Conservation (phyloP, 805 yeast genomes). For the Spathaspora gorwiae region DNA sequence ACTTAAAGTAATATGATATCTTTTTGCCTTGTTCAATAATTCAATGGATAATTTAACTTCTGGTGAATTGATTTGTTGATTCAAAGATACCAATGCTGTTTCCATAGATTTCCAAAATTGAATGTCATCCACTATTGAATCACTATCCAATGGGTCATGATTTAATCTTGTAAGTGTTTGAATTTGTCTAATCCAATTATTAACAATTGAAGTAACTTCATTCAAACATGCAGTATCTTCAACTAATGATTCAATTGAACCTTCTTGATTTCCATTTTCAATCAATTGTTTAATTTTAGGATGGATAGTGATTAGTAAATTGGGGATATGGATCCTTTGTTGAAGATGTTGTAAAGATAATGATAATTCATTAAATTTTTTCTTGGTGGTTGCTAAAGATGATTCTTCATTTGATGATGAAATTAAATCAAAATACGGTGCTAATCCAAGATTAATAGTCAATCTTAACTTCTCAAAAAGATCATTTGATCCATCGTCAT, state of each 20-base stretch:
- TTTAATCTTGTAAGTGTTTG: constrained; percentile 51
- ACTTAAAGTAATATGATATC: constrained; percentile 75
- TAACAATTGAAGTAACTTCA: constrained; percentile 62
- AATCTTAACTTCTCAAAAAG: constrained; percentile 53
- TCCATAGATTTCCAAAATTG: constrained; percentile 78
- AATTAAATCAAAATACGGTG: constrained; percentile 63
- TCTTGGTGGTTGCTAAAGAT: constrained; percentile 37
- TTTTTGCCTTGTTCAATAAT: constrained; percentile 61
- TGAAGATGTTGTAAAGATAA: constrained; percentile 63
- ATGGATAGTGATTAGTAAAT: constrained; percentile 50
- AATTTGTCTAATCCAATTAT: constrained; percentile 67
- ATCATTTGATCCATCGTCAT: constrained; percentile 8
- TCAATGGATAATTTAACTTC: constrained; percentile 56
- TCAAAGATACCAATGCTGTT: constrained; percentile 48
- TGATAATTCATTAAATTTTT: constrained; percentile 64
- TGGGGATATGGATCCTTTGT: constrained; percentile 65
- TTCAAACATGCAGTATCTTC: constrained; percentile 59
- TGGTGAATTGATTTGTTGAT: constrained; percentile 51
- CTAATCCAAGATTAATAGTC: constrained; percentile 58
- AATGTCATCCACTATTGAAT: constrained; percentile 56
- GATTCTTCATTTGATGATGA: constrained; percentile 13
- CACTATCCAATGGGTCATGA: constrained; percentile 52
- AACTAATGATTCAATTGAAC: constrained; percentile 33
- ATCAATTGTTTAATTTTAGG: constrained; percentile 32
- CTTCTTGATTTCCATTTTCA: constrained; percentile 14